phyloP scores from a whole-genome alignment of 495 filamentous ascomycete species.

The Tricharina praecox region DNA sequence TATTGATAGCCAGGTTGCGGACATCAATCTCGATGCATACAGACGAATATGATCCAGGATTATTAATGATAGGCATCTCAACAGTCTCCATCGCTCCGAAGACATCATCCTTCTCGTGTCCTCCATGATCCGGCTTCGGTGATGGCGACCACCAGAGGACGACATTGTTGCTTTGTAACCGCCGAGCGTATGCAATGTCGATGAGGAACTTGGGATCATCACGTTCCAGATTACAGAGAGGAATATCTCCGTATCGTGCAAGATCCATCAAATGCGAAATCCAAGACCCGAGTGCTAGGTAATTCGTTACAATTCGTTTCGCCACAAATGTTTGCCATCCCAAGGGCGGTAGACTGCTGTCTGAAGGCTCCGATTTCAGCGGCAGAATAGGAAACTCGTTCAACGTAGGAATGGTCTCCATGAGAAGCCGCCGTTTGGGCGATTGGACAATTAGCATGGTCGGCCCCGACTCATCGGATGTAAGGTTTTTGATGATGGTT shows the following conservation, averaged over 20 bases:
- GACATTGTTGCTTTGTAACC: slow-evolving; percentile 79
- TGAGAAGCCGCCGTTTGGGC: slow-evolving; percentile 57
- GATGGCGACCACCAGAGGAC: slow-evolving; percentile 94
- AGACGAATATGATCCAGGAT: slow-evolving; percentile 79
- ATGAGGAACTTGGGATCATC: slow-evolving; percentile 91
- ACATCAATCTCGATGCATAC: slow-evolving; percentile 94
- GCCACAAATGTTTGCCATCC: slow-evolving; percentile 89
- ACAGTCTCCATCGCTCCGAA: slow-evolving; percentile 70
- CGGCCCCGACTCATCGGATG: slow-evolving; percentile 63
- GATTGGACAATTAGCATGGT: slow-evolving; percentile 80
- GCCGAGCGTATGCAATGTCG: slow-evolving; percentile 82
- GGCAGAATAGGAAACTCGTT: slow-evolving; percentile 70
- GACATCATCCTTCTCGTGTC: slow-evolving; percentile 87
- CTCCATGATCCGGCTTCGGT: slow-evolving; percentile 81
- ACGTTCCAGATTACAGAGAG: slow-evolving; percentile 83
- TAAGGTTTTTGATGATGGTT: slow-evolving; percentile 72
- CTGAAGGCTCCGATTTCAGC: slow-evolving; percentile 62
- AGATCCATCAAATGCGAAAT: slow-evolving; percentile 71
- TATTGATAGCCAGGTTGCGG: slow-evolving; percentile 92
- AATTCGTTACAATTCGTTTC: slow-evolving; percentile 70
- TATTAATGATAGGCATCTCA: slow-evolving; percentile 84
- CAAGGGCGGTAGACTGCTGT: slow-evolving; percentile 73
- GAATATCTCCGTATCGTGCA: slow-evolving; percentile 81
- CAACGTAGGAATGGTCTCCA: slow-evolving; percentile 71
- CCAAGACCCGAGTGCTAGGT: slow-evolving; percentile 81